Percentiles rank a stretch among this genome's conserved stretches.
These are phyloP conservation scores for Salmacisia buchloeana DNA, from an alignment of 1,284 basidiomycete species.

Conservation along the genomic window DNA sequence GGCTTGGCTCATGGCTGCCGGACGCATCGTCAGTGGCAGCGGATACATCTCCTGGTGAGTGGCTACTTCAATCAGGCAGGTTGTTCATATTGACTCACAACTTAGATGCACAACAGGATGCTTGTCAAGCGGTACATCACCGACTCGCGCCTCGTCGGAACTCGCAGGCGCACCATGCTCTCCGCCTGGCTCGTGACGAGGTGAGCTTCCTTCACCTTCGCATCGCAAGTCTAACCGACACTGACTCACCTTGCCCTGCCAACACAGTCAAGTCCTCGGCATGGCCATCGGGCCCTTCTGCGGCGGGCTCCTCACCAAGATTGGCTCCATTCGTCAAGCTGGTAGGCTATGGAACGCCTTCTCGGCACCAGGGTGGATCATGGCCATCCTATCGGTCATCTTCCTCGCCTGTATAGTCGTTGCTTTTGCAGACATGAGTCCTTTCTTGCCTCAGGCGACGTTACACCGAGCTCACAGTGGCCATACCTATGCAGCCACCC, in stretches of 20 bases:
- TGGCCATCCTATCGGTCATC: constrained; percentile 21
- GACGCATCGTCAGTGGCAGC: constrained; percentile 21
- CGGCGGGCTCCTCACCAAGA: constrained; percentile 23
- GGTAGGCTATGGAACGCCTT: constrained; percentile 27
- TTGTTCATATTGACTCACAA: background rate
- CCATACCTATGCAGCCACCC: background rate
- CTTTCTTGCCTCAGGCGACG: background rate
- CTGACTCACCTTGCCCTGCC: background rate
- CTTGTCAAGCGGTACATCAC: constrained; percentile 29
- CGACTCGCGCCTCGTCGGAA: constrained; percentile 24
- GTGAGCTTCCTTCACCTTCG: background rate
- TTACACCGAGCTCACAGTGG: background rate
- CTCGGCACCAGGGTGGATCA: constrained; percentile 26
- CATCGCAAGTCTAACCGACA: background rate
- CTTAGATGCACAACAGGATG: constrained; percentile 2
- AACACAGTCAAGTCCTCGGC: constrained; percentile 19
- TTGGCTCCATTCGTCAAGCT: constrained; percentile 20
- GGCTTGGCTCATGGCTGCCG: constrained; percentile 27
- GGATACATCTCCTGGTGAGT: constrained; percentile 25
- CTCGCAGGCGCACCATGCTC: constrained; percentile 24
- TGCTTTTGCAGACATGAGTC: constrained; percentile 12
- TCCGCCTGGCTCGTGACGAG: constrained; percentile 27
- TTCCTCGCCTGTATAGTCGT: constrained; percentile 19
- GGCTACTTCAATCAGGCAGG: no score
- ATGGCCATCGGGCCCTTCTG: constrained; percentile 28